Evolutionary conservation across 1,139 yeast genomes (phyloP).

Genomic region (Diutina neorugosa): DNA sequence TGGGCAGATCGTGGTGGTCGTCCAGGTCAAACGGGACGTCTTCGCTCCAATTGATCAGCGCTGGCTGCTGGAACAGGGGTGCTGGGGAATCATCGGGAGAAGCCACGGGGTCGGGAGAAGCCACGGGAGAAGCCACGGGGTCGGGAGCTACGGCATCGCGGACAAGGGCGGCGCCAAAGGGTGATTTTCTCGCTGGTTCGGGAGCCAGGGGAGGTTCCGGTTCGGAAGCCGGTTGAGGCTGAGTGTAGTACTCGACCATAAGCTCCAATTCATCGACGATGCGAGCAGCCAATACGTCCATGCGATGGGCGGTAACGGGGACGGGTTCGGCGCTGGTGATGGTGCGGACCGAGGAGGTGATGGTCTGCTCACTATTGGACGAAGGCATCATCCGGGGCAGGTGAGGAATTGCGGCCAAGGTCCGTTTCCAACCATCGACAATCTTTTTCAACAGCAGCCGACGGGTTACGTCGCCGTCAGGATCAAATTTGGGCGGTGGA

Average conservation of each 20-base stretch:
- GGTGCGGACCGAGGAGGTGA: neutral
- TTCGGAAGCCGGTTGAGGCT: neutral
- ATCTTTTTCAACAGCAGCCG: conserved; percentile 27
- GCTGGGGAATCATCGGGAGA: neutral
- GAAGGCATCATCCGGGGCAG: neutral
- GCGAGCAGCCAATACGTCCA: conserved; percentile 70
- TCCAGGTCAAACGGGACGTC: conserved; percentile 18
- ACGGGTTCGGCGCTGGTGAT: neutral
- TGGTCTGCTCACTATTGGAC: neutral
- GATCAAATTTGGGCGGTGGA: conserved; percentile 5
- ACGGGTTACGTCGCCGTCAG: conserved; percentile 15
- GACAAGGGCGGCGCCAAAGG: neutral
- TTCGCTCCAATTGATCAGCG: conserved; percentile 30
- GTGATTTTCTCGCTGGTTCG: neutral
- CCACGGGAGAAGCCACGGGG: neutral
- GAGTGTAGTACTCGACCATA: conserved; percentile 24
- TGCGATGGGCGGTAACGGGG: conserved; percentile 26
- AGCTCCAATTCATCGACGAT: conserved; percentile 62
- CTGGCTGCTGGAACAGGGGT: neutral
- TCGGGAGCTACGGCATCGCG: neutral
- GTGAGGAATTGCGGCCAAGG: neutral
- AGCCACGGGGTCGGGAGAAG: neutral
- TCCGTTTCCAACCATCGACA: conserved; percentile 24
- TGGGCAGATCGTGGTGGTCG: neutral
- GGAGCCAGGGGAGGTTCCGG: neutral